Base-by-base conservation (phyloP, 768 basidiomycete genomes). In the Leccinum fibrillosum region DNA sequence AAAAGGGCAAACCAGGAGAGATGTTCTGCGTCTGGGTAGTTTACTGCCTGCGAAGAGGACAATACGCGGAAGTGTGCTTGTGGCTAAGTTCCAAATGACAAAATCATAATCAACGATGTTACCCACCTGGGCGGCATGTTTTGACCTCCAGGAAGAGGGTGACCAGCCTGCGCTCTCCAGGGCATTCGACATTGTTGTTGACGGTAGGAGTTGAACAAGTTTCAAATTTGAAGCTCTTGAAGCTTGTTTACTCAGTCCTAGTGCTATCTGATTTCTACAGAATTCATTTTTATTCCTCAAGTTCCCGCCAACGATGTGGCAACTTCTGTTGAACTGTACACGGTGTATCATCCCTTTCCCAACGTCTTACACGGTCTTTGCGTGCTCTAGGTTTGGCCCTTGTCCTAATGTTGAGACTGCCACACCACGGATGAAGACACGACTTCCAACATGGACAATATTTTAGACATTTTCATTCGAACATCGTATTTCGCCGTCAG, bases 71-170 rank as follows among this genome's bases (percentile, higher is more conserved):
- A 12, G 4, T 55, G 44, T 55, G 54, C 42, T 6, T 47, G 54
- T 17, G 37, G 5, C 11, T 45, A 34, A 26, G 25, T 17, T 17
- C 35, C 35, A 37, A 32, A 39, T 56, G 44, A 52, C 34, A 37
- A 35, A 19, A 50, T 26, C 17, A 21, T 6, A 9, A 23, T 21
- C 48, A 32, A 55, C n/a, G 39, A 45, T 50, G 49, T 54, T 49
- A 54, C 74, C 58, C 51, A 88, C 88, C 81, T 95, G 93, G 7
- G 89, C 88, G 17, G 88, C 81, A 9, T 83, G 80, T 69, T 88
- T 92, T 17, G 77, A 75, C 71, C 80, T 86, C 94, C 94, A 98
- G 1, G 90, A 90, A 1, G 81, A 82, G 0, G 90, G 88, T 0
- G 82, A 74, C 94, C 94, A 95, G 5, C 4, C 49, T 1, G 54